Base-by-base conservation (phyloP, 768 basidiomycete species). In the Lactifluus volemus region DNA sequence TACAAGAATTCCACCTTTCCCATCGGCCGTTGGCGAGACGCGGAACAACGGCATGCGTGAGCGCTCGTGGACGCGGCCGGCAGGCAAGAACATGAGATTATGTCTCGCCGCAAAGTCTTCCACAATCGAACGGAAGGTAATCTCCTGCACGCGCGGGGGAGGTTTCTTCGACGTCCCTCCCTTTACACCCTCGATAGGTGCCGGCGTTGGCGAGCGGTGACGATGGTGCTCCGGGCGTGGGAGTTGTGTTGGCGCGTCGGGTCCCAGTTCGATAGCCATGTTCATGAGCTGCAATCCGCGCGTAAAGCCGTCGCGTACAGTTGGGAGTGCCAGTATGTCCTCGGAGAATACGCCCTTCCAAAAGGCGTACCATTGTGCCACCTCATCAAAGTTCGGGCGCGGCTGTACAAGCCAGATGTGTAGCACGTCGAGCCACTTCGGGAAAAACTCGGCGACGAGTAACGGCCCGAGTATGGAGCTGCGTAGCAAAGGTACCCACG, bases 401-500 rank as follows among this genome's bases (percentile, higher is more conserved):
- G 92, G 91, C 68, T 92, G 89, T n/a, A 88, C 79, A 44, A 99
- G 85, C 97, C 97, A 98, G 49, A 92, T 73, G 69, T 95, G 86
- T 25, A 99, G 77, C 21, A 90, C 85, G 52, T 93, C 88, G 61
- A 98, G 78, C 94, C 95, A 99, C 70, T 97, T 96, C 4, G 93
- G 91, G 81, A 98, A 98, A 77, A 98, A 96, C 68, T 93, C 92
- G 5, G 81, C 80, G 71, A 96, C 91, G 64, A 99, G 75, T 12
- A 99, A 76, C 68, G 94, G 90, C 1, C 85, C 79, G 68, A 97
- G 80, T 63, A 96, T 81, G 4, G 88, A 84, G 0, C 83, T 73
- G 8, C 90, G 86, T 39, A 98, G 77, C 58, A 91, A 77, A 36
- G 76, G 71, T 11, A 79, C 77, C 97, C 97, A 99, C 1, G 77